Evolutionary conservation across 768 basidiomycete genomes (phyloP).

Genomic region (Lactarius hengduanensis): DNA sequence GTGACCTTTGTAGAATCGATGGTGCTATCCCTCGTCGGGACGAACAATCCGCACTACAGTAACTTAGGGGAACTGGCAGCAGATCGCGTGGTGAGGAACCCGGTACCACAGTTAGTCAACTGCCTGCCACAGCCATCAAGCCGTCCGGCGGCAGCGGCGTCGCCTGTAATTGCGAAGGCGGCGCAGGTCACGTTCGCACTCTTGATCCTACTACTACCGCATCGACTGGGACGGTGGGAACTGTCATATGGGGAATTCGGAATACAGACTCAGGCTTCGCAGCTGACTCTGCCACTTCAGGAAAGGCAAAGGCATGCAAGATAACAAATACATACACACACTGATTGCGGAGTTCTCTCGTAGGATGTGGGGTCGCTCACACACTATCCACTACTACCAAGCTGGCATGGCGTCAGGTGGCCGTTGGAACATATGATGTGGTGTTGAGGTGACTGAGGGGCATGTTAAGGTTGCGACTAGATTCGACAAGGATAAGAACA

Average conservation of each 20-base stretch:
- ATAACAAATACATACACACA: neutral
- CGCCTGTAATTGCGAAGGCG: neutral
- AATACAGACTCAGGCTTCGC: neutral
- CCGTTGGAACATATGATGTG: neutral
- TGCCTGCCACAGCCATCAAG: neutral
- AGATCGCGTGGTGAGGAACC: neutral
- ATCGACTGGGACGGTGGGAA: neutral
- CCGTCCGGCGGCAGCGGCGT: neutral
- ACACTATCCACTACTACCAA: neutral
- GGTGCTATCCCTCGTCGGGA: neutral
- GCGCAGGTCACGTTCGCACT: neutral
- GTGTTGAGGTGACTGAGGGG: neutral
- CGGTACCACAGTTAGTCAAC: neutral
- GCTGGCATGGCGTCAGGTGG: neutral
- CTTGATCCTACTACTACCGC: neutral
- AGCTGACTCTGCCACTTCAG: neutral
- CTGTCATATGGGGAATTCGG: neutral
- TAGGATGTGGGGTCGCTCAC: neutral
- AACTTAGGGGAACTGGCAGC: neutral
- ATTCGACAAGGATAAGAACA: neutral
- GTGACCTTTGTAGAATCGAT: neutral
- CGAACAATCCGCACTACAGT: neutral
- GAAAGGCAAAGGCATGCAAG: neutral
- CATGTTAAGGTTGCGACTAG: neutral
- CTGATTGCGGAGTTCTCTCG: neutral